Base-by-base conservation (phyloP, 768 basidiomycete species). In the Boletus rex-veris region DNA sequence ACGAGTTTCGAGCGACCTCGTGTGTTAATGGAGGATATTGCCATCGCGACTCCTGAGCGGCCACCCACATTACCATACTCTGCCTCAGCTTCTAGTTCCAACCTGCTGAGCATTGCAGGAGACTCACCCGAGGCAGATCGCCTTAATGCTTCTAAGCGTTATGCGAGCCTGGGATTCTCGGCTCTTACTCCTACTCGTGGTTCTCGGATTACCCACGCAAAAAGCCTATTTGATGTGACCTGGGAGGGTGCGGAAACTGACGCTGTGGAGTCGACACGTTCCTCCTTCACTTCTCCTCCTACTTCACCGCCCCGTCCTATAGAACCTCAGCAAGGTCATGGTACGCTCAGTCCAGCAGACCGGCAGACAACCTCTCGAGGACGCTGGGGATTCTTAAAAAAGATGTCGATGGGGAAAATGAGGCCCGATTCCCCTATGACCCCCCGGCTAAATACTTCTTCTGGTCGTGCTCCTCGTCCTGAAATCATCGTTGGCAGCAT, bases 401-500 rank as follows among this genome's bases (percentile, higher is more conserved):
- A 98, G 75, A 97, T 98, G 93, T 96, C 93, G 7, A 96, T 95
- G 92, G 88, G 92, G 14, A 92, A 89, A 70, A 87, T 96, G 75
- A 84, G 83, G 62, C 59, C 74, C n/a, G 90, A 91, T 44, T 71
- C 79, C 15, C 78, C 84, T 28, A 64, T 55, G 3, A 28, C 54
- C 42, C 63, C 77, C 7, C 73, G 78, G 28, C 68, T 74, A 10
- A 73, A 70, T 38, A 72, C 71, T 61, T 70, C 60, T 60, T 69
- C 59, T 42, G 50, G 48, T 45, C 67, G 62, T 35, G 4, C 43
- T 40, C 39, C 43, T 21, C 64, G 60, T 26, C 50, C 46, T 7
- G 67, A 63, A 37, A 44, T 50, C 10, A 36, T 44, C 36, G 18
- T 66, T 54, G 55, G 67, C 11, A 53, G 57, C 41, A 54, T 68